Evolutionary conservation across 2,329 filamentous ascomycete genomes (phyloP), one percentile per base, ranked within the genome.

Genomic region (Metarhizium guizhouense): DNA sequence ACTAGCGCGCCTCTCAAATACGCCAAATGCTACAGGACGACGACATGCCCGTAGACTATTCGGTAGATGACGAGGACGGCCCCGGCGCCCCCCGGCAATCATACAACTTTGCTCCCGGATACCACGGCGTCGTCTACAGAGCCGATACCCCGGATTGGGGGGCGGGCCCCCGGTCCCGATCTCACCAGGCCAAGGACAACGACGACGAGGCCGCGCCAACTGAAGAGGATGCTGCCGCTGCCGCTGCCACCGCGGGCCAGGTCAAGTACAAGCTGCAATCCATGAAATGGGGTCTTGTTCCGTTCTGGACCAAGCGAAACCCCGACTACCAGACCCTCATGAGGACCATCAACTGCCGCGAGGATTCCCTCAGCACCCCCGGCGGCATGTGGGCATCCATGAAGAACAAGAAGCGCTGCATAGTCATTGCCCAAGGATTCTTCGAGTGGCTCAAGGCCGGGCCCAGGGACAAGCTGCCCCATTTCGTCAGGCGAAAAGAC

Each of bases 221-320:
- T 4, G 25, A 25, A 25, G 20, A 45, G 14, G 51, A 42, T 10
- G 51, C 59, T 25, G 52, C 58, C n/a, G 40, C 25, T 2, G 11
- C 38, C 14, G 38, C 42, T 29, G 43, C 40, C 25, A 11, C 20
- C n/a, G 18, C 48, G 18, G 42, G n/a, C 10, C 14, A 42, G 18
- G 77, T 78, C 10, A 83, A 74, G 61, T 96, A 95, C 74, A 93
- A 88, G 69, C 75, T 99, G 8, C 91, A 96, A 68, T 79, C 85
- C 2, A 97, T 97, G 88, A 93, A 90, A 79, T 99, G 94, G 94
- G 94, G 93, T 0, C 79, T 99, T 6, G 78, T 97, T 14, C 93
- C 94, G 0, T 96, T 87, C 70, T 97, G 93, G 93, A 95, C 89
- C 3, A 95, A 93, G 73, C 80, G 86, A 13, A 85, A 85, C 53